A percentile compares a stretch with the other conserved stretches of the same genome.
phyloP scores from a whole-genome alignment of 306 rosid species.

The Casuarina cunninghamiana region DNA sequence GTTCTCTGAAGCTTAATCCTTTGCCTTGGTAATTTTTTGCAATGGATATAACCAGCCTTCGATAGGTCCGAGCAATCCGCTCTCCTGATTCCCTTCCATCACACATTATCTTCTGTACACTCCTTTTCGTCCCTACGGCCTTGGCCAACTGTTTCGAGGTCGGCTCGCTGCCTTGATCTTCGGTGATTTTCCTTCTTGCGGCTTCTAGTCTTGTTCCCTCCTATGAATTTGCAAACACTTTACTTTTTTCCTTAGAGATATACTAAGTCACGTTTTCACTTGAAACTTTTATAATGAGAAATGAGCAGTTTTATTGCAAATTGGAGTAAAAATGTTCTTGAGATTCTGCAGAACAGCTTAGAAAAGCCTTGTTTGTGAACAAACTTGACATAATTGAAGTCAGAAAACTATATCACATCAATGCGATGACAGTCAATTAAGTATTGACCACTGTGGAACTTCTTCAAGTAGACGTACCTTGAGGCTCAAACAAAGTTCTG shows the following conservation, averaged over 20 bases:
- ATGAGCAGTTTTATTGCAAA: background rate
- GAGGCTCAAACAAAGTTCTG: conserved; percentile 59
- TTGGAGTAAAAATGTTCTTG: background rate
- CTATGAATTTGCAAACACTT: conserved; percentile 31
- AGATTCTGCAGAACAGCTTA: background rate
- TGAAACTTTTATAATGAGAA: background rate
- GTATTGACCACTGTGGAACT: background rate
- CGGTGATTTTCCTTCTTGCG: conserved; percentile 36
- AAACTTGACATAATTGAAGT: background rate
- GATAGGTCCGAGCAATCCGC: conserved; percentile 47
- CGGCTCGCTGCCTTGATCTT: conserved; percentile 40
- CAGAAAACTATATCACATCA: background rate
- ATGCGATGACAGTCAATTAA: background rate
- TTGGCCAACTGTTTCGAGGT: conserved; percentile 36
- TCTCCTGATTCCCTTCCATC: conserved; percentile 57
- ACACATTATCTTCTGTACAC: conserved; percentile 50
- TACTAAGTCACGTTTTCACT: background rate
- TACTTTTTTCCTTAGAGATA: conserved; percentile 1
- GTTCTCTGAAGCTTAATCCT: conserved; percentile 77
- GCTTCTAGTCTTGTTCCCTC: conserved; percentile 64
- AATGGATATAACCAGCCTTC: conserved; percentile 65
- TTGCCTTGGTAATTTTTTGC: conserved; percentile 66
- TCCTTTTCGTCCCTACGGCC: conserved; percentile 32
- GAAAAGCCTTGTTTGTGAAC: background rate
- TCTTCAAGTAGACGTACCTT: conserved; percentile 40